Conservation (phyloP, 208 protist genomes). For the Phytomonas sp. region DNA sequence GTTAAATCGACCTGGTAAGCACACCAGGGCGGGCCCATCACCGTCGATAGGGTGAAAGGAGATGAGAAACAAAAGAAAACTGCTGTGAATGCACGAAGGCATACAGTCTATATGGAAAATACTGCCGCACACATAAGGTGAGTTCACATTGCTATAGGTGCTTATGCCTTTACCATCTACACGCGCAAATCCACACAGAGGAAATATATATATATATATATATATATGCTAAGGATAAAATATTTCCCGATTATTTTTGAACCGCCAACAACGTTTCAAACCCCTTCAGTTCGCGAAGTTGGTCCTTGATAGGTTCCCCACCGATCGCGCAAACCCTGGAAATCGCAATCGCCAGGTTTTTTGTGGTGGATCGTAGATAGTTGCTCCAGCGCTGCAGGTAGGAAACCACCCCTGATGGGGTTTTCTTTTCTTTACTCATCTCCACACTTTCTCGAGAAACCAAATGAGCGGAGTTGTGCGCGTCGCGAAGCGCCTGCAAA, state of each 20-base stretch:
- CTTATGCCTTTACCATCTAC: neutral
- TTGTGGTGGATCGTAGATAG: constrained; percentile 12
- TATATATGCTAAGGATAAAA: neutral
- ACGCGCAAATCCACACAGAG: neutral
- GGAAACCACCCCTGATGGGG: neutral
- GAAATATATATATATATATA: neutral
- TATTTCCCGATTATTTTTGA: neutral
- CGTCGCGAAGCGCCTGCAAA: constrained; percentile 16
- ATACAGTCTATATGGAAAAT: too few species aligned
- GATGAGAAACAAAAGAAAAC: too few species aligned
- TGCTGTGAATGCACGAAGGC: too few species aligned
- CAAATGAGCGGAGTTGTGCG: constrained; percentile 10
- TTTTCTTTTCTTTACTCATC: constrained; percentile 4
- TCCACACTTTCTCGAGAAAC: constrained; percentile 12
- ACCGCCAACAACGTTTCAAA: constrained; percentile 38
- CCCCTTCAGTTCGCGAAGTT: constrained; percentile 31
- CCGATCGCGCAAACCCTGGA: constrained; percentile 16
- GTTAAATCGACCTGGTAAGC: too few species aligned
- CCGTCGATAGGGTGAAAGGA: too few species aligned
- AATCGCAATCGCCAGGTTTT: constrained; percentile 34
- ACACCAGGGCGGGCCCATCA: too few species aligned
- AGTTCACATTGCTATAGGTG: too few species aligned
- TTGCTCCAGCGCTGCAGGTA: neutral
- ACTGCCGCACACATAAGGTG: too few species aligned
- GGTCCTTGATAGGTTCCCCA: constrained; percentile 20